Percentiles rank a stretch among this genome's conserved stretches.
These are phyloP conservation scores for Lanmaoa pseudosensibilis DNA, from an alignment of 768 basidiomycete species.

Conservation along the genomic window DNA sequence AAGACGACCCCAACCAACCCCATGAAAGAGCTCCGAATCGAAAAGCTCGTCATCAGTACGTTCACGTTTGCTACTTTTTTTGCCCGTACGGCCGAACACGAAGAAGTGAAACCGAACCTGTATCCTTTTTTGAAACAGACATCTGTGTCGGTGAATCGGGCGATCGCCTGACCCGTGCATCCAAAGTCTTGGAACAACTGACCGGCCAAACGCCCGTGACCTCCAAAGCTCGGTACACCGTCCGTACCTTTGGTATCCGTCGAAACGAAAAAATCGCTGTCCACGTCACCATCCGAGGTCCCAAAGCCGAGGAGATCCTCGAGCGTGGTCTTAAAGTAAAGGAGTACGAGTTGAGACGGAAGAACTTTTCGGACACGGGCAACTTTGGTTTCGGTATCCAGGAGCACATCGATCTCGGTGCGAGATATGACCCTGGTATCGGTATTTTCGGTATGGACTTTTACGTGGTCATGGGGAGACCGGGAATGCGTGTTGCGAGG, in stretches of 20 bases:
- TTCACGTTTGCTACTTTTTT: too few species aligned
- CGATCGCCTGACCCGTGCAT: constrained; percentile 97
- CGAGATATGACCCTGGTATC: constrained; percentile 96
- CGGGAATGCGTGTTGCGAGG: constrained; percentile 87
- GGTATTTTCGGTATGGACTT: constrained; percentile 99
- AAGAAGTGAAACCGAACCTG: neutral
- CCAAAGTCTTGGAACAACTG: constrained; percentile 98
- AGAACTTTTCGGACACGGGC: constrained; percentile 97
- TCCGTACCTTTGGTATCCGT: constrained; percentile 98
- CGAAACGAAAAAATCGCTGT: constrained; percentile 99
- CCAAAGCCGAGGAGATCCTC: constrained; percentile 99
- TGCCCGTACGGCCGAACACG: constrained; percentile 3
- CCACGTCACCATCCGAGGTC: constrained; percentile 97
- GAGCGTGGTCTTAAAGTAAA: constrained; percentile 99
- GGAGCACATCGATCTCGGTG: constrained; percentile 99
- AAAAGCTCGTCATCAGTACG: constrained; percentile 99
- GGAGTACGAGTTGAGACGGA: constrained; percentile 97
- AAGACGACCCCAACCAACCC: constrained; percentile 88
- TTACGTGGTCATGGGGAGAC: constrained; percentile 96
- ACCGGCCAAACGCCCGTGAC: constrained; percentile 99
- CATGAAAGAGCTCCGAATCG: constrained; percentile 95
- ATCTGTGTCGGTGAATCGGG: constrained; percentile 99
- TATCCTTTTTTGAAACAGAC: constrained; percentile 50
- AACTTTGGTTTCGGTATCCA: constrained; percentile 99
- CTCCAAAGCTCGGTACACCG: constrained; percentile 99